Evolutionary conservation across 2,329 filamentous ascomycete genomes (phyloP).

Genomic region (Mycosphaerella sp.): DNA sequence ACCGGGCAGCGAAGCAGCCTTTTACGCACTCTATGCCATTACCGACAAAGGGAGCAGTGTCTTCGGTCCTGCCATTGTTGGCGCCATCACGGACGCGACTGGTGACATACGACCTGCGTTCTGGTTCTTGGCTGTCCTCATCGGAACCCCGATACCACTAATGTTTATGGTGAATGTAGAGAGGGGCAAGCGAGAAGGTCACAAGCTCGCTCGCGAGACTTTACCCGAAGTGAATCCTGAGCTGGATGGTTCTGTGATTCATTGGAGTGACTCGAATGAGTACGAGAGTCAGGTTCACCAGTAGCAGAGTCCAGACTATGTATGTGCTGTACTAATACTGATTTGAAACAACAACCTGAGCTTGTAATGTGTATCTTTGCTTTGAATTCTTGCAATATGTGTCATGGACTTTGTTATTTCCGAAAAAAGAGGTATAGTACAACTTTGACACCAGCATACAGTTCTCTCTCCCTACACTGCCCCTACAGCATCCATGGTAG

Average conservation of each 20-base stretch:
- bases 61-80: conserved; percentile 91
- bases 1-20: conserved; percentile 87
- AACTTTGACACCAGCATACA: too few relatives aligned
- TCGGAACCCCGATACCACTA: conserved; percentile 75
- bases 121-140: conserved; percentile 80
- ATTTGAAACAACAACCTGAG: too few relatives aligned
- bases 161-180: conserved; percentile 83
- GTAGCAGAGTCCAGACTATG: neutral
- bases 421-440: too few relatives aligned
- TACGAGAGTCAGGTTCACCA: conserved; percentile 7
- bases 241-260: neutral
- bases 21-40: conserved; percentile 94
- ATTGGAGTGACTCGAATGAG: conserved; percentile 1
- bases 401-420: too few relatives aligned
- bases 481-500: too few relatives aligned
- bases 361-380: too few relatives aligned
- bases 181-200: conserved; percentile 40
- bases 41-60: conserved; percentile 94
- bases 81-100: conserved; percentile 72
- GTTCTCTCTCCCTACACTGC: too few relatives aligned
- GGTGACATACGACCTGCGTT: conserved; percentile 61
- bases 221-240: neutral
- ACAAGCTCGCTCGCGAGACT: conserved; percentile 36
- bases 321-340: too few relatives aligned
- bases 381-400: too few relatives aligned